Conservation (phyloP, 768 basidiomycete genomes). For the Agrocybe praecox region DNA sequence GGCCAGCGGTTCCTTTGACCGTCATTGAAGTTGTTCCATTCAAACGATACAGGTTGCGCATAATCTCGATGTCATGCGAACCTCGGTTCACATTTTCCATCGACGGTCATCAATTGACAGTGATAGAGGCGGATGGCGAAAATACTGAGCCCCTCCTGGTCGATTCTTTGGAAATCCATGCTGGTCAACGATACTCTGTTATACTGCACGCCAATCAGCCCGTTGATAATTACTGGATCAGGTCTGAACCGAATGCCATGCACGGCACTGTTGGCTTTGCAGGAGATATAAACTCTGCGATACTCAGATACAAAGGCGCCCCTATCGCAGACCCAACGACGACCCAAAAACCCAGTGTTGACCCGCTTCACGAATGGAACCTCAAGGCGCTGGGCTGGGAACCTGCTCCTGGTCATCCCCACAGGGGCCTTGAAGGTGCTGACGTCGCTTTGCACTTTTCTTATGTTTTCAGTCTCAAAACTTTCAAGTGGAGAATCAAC, state of each 20-base stretch:
- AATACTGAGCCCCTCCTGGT: not conserved
- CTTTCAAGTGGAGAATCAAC: constrained; percentile 30
- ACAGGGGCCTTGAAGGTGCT: not conserved
- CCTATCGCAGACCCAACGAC: constrained; percentile 25
- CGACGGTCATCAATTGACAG: constrained; percentile 37
- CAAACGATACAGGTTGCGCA: constrained; percentile 38
- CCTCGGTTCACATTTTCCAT: constrained; percentile 43
- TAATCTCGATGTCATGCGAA: constrained; percentile 52
- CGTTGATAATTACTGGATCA: constrained; percentile 47
- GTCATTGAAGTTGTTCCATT: not conserved
- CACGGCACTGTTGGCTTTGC: constrained; percentile 21
- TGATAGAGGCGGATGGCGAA: constrained; percentile 34
- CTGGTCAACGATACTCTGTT: constrained; percentile 39
- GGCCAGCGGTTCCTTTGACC: not conserved
- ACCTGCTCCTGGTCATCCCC: not conserved
- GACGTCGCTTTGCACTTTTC: constrained; percentile 4
- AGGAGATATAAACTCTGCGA: constrained; percentile 37
- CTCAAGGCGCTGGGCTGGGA: not conserved
- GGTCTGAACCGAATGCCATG: constrained; percentile 25
- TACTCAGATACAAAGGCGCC: constrained; percentile 40
- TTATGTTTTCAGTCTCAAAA: constrained; percentile 10
- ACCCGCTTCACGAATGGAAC: not conserved
- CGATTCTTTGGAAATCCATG: not conserved
- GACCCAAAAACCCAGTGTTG: not conserved
- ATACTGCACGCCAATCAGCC: constrained; percentile 40